Base-by-base conservation (phyloP, 2,329 filamentous ascomycete genomes). In the Penicillium expansum region DNA sequence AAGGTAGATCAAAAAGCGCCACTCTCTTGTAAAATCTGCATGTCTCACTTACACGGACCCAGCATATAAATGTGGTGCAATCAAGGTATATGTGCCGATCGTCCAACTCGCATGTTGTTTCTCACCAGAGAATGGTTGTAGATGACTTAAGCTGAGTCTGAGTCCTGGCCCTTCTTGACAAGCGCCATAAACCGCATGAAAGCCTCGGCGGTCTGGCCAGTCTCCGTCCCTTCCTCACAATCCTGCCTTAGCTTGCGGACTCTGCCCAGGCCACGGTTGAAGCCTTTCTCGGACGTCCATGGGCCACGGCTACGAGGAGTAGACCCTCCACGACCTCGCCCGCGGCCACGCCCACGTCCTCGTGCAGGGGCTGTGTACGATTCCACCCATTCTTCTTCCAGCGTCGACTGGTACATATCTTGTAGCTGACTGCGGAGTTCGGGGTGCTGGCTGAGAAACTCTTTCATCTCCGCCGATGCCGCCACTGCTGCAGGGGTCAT, bases 201-300 rank as follows among this genome's bases (percentile, higher is more conserved):
- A 4, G 67, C 73, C 59, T 75, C 73, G 8, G 69, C 73, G 33
- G 61, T 58, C 43, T 62, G 54, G 13, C 73, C 69, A 13, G 65
- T 69, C 51, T 69, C 70, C 13, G 60, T 49, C 9, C 71, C 73
- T 35, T 68, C 69, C 48, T 77, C 74, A 32, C 72, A 75, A 43
- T 65, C 62, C 42, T 72, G 71, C 45, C 75, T 71, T 52, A 69
- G 66, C 54, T 72, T 73, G 42, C 69, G 68, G 52, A 77, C 72
- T 59, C 69, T 75, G 18, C 71, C 74, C 35, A 77, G 51, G 2
- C 74, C 75, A 18, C 75, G 70, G 27, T 75, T 77, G 55, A 77
- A 77, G 5, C 75, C 75, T 58, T 76, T 77, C 59, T 77, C 75
- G 11, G 69, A 62, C 6, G 73, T 77, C 75, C 75, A 77, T 10